Evolutionary conservation across 148 eudicot species (phyloP).

Genomic region (Cornus suecica): DNA sequence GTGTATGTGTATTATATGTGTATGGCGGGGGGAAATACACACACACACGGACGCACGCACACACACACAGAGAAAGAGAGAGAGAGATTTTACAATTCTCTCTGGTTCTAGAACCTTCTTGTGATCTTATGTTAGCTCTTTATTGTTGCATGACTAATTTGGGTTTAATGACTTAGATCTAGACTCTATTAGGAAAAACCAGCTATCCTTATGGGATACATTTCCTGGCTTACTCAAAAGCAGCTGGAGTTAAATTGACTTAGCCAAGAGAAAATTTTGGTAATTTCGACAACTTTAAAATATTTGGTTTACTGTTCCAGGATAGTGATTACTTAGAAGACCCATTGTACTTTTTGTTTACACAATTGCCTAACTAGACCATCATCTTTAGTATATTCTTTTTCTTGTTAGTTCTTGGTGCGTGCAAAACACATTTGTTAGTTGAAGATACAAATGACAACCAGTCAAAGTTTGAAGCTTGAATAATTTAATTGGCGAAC

Average conservation of each 20-base stretch:
- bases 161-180: neutral
- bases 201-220: neutral
- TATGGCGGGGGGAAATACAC: too few relatives aligned
- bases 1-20: too few relatives aligned
- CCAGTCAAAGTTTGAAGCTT: neutral
- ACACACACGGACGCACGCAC: too few relatives aligned
- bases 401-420: neutral
- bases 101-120: neutral
- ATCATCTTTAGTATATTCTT: too few relatives aligned
- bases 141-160: neutral
- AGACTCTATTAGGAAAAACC: neutral
- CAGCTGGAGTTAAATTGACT: neutral
- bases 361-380: too few relatives aligned
- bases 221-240: neutral
- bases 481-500: neutral
- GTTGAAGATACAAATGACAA: neutral
- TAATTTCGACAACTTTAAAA: too few relatives aligned
- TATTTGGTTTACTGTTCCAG: too few relatives aligned
- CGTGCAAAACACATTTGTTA: neutral
- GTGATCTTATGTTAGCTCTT: neutral
- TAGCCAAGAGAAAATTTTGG: neutral
- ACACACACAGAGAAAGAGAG: too few relatives aligned
- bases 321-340: too few relatives aligned
- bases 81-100: too few relatives aligned
- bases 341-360: neutral